Evolutionary conservation across 345 rosid species (phyloP).

Genomic region (Orychophragmus violaceus): DNA sequence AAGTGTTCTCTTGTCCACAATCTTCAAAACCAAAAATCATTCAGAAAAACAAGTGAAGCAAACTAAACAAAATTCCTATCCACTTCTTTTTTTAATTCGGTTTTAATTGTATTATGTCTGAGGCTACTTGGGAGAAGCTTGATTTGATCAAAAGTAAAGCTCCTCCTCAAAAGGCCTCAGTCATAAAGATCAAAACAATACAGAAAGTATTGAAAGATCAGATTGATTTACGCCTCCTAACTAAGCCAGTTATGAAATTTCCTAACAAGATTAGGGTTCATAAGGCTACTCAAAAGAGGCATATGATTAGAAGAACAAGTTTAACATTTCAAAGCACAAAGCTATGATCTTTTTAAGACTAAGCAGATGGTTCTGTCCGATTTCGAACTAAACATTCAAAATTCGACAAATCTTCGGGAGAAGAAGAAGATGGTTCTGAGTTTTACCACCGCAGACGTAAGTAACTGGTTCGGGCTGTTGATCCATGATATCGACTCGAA

Average conservation of each 20-base stretch:
- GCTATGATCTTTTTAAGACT: neutral
- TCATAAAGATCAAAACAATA: slow-evolving; percentile 5
- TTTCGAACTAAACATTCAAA: no score
- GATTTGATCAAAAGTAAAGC: slow-evolving; percentile 5
- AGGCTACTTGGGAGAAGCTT: slow-evolving; percentile 22
- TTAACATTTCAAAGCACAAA: neutral
- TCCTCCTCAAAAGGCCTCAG: slow-evolving; percentile 21
- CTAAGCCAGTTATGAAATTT: slow-evolving; percentile 23
- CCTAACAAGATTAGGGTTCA: slow-evolving; percentile 3
- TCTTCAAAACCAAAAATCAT: slow-evolving; percentile 28
- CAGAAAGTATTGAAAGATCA: slow-evolving; percentile 13
- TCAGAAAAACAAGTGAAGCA: neutral
- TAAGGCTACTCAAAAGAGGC: slow-evolving; percentile 24
- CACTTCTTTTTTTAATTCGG: no score
- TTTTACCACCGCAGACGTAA: slow-evolving; percentile 76
- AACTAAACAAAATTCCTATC: no score
- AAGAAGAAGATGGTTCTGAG: neutral
- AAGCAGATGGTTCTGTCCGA: neutral
- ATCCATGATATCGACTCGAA: slow-evolving; percentile 46
- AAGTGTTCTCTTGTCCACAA: slow-evolving; percentile 74
- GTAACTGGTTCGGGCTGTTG: slow-evolving; percentile 78
- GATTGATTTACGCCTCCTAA: slow-evolving; percentile 17
- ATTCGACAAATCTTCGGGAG: neutral
- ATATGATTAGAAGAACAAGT: neutral
- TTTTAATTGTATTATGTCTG: neutral